A percentile compares a stretch with the other conserved stretches of the same genome.
Evolutionary conservation across 2,329 filamentous ascomycete species (phyloP).

Genomic region (Penicillium griseofulvum): DNA sequence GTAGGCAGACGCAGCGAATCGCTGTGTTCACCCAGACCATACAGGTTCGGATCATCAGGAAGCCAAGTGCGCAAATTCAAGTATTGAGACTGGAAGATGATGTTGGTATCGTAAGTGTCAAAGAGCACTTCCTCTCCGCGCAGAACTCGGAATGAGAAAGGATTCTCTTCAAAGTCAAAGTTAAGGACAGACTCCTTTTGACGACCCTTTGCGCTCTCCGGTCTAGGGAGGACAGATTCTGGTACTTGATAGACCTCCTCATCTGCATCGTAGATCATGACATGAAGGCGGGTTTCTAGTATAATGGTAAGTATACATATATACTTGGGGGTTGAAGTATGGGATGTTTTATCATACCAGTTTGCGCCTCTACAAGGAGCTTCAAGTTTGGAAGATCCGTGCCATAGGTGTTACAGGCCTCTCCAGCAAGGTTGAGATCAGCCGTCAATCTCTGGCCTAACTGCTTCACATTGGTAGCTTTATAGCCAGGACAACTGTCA

Average conservation of each 20-base stretch:
- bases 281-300: constrained; percentile 65
- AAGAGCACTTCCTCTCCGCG: constrained; percentile 53
- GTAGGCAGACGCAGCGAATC: constrained; percentile 68
- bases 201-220: constrained; percentile 44
- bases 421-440: constrained; percentile 66
- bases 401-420: constrained; percentile 61
- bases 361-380: constrained; percentile 61
- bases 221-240: constrained; percentile 64
- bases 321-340: background rate
- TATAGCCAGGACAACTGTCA: constrained; percentile 39
- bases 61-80: constrained; percentile 69
- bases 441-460: constrained; percentile 59
- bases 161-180: constrained; percentile 55
- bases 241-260: constrained; percentile 73
- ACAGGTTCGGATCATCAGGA: constrained; percentile 67
- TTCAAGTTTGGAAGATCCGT: constrained; percentile 56
- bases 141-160: constrained; percentile 66
- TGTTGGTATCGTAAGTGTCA: constrained; percentile 63
- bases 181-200: constrained; percentile 44
- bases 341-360: constrained; percentile 42
- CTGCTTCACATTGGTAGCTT: constrained; percentile 36
- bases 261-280: constrained; percentile 69
- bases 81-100: constrained; percentile 78
- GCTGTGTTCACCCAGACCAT: constrained; percentile 75
- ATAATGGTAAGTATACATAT: background rate